Evolutionary conservation across 306 rosid species (phyloP).

Genomic region (apple (Malus domestica)): DNA sequence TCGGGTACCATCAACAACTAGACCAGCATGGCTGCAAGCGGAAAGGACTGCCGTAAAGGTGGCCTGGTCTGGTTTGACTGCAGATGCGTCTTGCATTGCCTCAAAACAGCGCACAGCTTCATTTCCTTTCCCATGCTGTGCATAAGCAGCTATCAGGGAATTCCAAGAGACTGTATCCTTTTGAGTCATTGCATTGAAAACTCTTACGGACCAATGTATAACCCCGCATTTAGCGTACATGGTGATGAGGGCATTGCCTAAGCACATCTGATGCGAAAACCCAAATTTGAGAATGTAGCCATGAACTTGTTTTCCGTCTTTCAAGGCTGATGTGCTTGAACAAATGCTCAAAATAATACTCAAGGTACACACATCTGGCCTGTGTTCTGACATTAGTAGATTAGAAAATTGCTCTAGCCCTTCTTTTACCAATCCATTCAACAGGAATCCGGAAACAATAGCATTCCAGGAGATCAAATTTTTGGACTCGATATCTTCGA

Average conservation of each 20-base stretch:
- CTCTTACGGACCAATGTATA: constrained; percentile 45
- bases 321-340: constrained; percentile 50
- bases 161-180: constrained; percentile 71
- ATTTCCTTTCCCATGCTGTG: constrained; percentile 66
- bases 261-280: constrained; percentile 17
- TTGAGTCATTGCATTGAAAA: constrained; percentile 51
- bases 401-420: constrained; percentile 47
- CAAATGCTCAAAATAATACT: constrained; percentile 61
- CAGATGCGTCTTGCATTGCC: constrained; percentile 43
- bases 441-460: constrained; percentile 50
- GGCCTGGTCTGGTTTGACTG: constrained; percentile 52
- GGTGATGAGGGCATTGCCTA: constrained; percentile 56
- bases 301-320: constrained; percentile 65
- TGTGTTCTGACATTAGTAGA: constrained; percentile 39
- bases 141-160: constrained; percentile 69
- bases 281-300: constrained; percentile 42
- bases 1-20: constrained; percentile 49
- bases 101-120: constrained; percentile 57
- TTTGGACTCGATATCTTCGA: constrained; percentile 31
- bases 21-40: constrained; percentile 74
- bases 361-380: constrained; percentile 53
- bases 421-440: constrained; percentile 41
- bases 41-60: constrained; percentile 73
- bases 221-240: constrained; percentile 75
- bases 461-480: constrained; percentile 70